phyloP scores from a whole-genome alignment of 2,329 filamentous ascomycete species.

The Sclerotinia subarctica region DNA sequence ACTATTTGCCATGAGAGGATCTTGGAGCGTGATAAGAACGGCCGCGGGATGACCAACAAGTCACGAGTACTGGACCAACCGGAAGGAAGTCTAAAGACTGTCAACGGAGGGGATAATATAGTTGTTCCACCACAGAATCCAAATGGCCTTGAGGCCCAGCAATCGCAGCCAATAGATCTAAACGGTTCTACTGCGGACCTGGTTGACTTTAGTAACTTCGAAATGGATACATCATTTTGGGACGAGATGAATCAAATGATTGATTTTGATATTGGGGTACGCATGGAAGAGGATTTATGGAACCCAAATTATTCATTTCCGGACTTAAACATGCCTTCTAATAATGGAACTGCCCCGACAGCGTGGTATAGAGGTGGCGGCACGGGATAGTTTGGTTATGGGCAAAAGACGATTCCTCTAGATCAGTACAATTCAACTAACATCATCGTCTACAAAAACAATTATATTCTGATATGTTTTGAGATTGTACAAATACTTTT shows the following conservation, averaged over 20 bases:
- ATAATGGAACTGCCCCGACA: background rate
- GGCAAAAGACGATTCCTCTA: background rate
- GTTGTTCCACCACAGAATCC: background rate
- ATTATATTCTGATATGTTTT: background rate
- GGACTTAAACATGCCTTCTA: background rate
- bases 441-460: too few species aligned
- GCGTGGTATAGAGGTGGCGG: background rate
- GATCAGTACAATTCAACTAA: background rate
- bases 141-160: background rate
- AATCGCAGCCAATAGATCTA: background rate
- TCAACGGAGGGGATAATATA: background rate
- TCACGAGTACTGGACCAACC: background rate
- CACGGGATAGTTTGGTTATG: background rate
- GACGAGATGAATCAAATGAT: constrained; percentile 14
- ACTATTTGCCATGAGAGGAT: constrained; percentile 9
- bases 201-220: background rate
- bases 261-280: constrained; percentile 3
- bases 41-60: background rate
- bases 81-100: too few species aligned
- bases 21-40: background rate
- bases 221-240: constrained; percentile 11
- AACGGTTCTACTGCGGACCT: background rate
- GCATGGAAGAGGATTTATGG: constrained; percentile 10
- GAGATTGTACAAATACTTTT: background rate
- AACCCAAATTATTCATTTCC: background rate